Percentiles rank a stretch among this genome's conserved stretches.
These are phyloP conservation scores for Didymella sp. DNA, from an alignment of 2,329 filamentous ascomycete species.

Conservation along the genomic window DNA sequence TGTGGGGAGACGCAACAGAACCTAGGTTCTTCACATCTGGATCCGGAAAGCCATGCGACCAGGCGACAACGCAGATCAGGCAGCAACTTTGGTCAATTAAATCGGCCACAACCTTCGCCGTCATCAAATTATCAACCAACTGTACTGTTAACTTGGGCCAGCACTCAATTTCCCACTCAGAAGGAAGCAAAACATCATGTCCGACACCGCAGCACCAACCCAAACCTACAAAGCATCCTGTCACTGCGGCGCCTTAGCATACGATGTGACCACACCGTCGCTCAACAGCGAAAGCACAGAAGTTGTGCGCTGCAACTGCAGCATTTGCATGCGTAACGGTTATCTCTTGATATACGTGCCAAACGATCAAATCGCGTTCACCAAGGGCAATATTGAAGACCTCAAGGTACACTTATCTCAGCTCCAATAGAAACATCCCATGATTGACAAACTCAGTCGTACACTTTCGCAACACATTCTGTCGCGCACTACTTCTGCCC, in stretches of 20 bases:
- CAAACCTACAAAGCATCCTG: constrained; percentile 59
- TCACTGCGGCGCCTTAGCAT: constrained; percentile 61
- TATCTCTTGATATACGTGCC: constrained; percentile 56
- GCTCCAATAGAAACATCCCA: not conserved
- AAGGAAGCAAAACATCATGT: not conserved
- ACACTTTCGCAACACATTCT: constrained; percentile 34
- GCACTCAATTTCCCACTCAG: not conserved
- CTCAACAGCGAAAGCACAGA: constrained; percentile 53
- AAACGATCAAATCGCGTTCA: constrained; percentile 27
- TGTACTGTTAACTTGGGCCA: not conserved
- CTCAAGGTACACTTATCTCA: constrained; percentile 23
- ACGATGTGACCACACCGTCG: constrained; percentile 58
- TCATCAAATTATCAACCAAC: not conserved
- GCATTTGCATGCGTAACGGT: constrained; percentile 60
- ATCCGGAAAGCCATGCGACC: constrained; percentile 3
- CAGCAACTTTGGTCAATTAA: not conserved
- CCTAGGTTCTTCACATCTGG: not conserved
- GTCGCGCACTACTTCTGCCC: constrained; percentile 39
- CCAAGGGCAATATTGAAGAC: constrained; percentile 28
- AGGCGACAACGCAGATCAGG: not conserved
- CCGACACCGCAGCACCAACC: constrained; percentile 52
- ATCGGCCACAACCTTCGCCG: not conserved
- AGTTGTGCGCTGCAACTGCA: constrained; percentile 61
- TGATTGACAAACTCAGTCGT: constrained; percentile 22
- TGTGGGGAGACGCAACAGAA: not conserved